Conservation (phyloP, 2,329 filamentous ascomycete species). For the Neofusicoccum kwambonambiense region DNA sequence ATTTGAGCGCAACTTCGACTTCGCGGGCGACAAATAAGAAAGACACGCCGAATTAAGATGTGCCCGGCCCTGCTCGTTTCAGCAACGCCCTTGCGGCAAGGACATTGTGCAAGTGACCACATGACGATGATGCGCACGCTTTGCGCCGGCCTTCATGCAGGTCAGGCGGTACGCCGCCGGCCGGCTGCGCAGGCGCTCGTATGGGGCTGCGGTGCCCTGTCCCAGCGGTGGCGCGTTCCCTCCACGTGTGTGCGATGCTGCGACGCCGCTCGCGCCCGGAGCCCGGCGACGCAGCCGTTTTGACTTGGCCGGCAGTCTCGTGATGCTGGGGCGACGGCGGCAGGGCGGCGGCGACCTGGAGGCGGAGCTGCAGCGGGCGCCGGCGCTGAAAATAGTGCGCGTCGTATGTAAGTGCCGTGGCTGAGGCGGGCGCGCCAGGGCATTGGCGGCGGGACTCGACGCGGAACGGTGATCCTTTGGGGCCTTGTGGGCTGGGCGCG, state of each 20-base stretch:
- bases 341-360: neutral
- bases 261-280: neutral
- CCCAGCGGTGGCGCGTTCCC: conserved; percentile 1
- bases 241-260: conserved; percentile 12
- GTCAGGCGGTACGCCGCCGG: neutral
- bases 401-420: neutral
- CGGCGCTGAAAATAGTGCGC: conserved; percentile 4
- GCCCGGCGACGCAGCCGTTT: neutral
- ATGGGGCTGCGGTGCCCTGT: neutral
- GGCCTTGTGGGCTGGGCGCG: neutral
- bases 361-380: neutral
- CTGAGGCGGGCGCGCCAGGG: conserved; percentile 9
- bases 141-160: neutral
- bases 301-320: neutral
- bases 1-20: conserved; percentile 37
- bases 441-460: conserved; percentile 5
- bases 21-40: conserved; percentile 22
- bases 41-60: conserved; percentile 8
- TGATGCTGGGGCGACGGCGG: conserved; percentile 7
- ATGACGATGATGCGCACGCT: conserved; percentile 1
- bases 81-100: conserved; percentile 3
- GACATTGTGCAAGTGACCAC: conserved; percentile 7
- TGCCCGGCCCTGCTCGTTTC: neutral
- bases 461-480: conserved; percentile 11
- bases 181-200: neutral